Percentiles rank a stretch among this genome's conserved stretches.
These are phyloP conservation scores for Croton laevigatus DNA, from an alignment of 441 rosid genomes.

Conservation along the genomic window DNA sequence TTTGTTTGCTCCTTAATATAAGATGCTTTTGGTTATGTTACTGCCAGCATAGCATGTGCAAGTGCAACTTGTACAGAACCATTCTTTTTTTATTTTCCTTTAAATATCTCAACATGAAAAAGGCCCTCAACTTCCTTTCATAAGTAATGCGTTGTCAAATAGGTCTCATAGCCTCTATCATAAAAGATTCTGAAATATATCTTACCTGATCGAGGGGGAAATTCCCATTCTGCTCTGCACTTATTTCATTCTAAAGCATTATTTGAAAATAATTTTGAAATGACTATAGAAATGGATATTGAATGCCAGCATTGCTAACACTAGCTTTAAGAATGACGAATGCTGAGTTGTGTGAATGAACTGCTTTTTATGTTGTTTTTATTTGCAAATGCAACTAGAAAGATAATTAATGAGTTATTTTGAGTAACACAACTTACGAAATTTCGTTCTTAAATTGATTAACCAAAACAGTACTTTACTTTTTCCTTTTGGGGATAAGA, in stretches of 20 bases:
- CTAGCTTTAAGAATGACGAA: no score
- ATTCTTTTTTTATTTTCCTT: neutral
- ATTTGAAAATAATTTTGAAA: no score
- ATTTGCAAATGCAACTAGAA: neutral
- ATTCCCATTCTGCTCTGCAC: neutral
- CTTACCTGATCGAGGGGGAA: neutral
- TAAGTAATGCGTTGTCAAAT: neutral
- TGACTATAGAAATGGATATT: no score
- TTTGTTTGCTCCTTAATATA: neutral
- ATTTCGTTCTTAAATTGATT: no score
- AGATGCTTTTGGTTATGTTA: neutral
- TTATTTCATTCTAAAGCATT: neutral
- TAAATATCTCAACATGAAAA: neutral
- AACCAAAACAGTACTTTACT: neutral
- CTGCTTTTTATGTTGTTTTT: neutral
- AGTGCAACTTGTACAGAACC: neutral
- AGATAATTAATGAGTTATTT: neutral
- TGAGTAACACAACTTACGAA: no score
- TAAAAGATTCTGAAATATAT: neutral
- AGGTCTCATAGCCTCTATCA: neutral
- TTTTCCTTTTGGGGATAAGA: neutral
- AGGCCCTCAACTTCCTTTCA: neutral
- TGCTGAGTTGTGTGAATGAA: no score
- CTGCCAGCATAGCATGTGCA: conserved; percentile 4
- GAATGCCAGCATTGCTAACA: no score